Evolutionary conservation across 225 moss, liverwort and hornwort species (phyloP).

Genomic region (Marchantia polymorpha): DNA sequence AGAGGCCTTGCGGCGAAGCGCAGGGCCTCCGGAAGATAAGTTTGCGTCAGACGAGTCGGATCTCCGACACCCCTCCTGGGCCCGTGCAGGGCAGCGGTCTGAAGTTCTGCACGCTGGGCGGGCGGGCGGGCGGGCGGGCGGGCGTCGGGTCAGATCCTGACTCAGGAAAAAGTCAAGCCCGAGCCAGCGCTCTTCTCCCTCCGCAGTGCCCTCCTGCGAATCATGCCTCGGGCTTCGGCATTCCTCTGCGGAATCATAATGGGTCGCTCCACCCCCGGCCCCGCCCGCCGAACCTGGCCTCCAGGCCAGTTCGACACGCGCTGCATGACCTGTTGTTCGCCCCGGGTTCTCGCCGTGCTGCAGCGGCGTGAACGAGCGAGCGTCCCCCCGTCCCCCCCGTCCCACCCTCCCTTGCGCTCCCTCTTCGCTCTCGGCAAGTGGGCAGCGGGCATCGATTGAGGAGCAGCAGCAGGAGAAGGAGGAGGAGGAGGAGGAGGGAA

Average conservation of each 20-base stretch:
- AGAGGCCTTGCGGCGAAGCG: background rate
- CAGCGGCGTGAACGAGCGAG: slow-evolving; percentile 15
- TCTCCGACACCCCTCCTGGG: background rate
- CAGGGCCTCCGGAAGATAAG: background rate
- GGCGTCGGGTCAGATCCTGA: slow-evolving; percentile 9
- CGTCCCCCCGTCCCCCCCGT: background rate
- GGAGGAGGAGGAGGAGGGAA: background rate
- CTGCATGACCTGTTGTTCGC: background rate
- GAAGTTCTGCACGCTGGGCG: background rate
- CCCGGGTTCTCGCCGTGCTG: background rate
- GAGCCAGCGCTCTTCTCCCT: background rate
- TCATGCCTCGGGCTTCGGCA: background rate
- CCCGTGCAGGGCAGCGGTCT: background rate
- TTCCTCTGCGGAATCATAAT: background rate
- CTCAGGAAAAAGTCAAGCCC: slow-evolving; percentile 17
- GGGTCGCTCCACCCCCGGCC: too few species aligned
- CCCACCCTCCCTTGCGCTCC: too few species aligned
- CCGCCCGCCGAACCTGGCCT: background rate
- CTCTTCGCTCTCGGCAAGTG: slow-evolving; percentile 6
- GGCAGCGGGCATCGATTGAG: background rate
- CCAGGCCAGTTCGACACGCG: slow-evolving; percentile 7
- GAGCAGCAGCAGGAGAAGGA: background rate
- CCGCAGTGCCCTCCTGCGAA: background rate
- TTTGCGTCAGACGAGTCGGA: slow-evolving; percentile 17
- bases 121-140: background rate